A percentile compares a stretch with the other conserved stretches of the same genome.
These are phyloP conservation scores for Gastrodia elata DNA, from an alignment of 106 monocot species.

Conservation along the genomic window DNA sequence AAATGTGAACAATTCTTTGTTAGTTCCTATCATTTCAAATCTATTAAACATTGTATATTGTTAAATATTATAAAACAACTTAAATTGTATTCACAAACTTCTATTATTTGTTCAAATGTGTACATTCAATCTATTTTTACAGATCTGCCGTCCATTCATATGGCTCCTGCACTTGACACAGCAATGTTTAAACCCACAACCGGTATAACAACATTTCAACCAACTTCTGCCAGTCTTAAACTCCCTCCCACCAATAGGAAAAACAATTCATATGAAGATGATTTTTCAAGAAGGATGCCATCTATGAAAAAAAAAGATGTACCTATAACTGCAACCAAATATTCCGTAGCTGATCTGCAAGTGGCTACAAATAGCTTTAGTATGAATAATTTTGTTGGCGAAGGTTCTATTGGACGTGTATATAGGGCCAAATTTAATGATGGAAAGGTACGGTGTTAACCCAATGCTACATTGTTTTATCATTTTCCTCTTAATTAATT, in stretches of 20 bases:
- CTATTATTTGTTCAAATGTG: neutral
- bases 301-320: conserved; percentile 15
- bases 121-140: neutral
- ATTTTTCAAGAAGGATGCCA: conserved; percentile 17
- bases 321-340: conserved; percentile 24
- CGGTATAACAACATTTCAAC: conserved; percentile 9
- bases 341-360: conserved; percentile 67
- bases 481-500: neutral
- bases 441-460: conserved; percentile 39
- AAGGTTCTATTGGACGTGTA: conserved; percentile 60
- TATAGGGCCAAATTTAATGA: conserved; percentile 48
- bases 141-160: conserved; percentile 39
- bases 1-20: too few species aligned
- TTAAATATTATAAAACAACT: neutral
- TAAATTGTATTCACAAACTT: neutral
- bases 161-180: conserved; percentile 9
- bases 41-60: too few species aligned
- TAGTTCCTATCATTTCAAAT: too few species aligned
- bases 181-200: conserved; percentile 10
- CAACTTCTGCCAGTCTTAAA: conserved; percentile 35
- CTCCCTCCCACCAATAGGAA: conserved; percentile 29
- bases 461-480: neutral
- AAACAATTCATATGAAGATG: conserved; percentile 45
- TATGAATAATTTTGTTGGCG: conserved; percentile 51
- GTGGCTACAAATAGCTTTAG: conserved; percentile 62